Conservation (phyloP, 2,329 filamentous ascomycete species). For the Exophiala alcalophila region DNA sequence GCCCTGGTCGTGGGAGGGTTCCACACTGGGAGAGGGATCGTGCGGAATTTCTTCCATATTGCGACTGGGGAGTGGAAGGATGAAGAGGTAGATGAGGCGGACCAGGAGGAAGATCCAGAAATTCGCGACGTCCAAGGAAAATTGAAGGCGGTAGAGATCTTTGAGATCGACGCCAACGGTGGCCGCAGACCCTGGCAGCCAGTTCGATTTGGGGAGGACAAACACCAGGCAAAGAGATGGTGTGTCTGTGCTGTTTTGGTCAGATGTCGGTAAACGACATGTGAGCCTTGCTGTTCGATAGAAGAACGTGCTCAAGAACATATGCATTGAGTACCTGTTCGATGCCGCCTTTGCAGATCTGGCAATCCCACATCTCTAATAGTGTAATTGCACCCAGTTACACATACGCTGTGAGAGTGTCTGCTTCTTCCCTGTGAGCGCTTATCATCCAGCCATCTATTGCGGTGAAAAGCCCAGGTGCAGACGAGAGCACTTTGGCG, state of each 20-base stretch:
- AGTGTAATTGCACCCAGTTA: no score
- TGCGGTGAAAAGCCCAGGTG: no score
- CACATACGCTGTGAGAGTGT: no score
- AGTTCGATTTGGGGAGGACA: conserved; percentile 43
- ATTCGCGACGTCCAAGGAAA: conserved; percentile 22
- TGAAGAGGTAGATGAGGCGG: conserved; percentile 36
- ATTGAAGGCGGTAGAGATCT: conserved; percentile 23
- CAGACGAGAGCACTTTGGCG: no score
- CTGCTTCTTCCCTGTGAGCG: no score
- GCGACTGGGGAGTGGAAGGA: conserved; percentile 28
- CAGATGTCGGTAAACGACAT: conserved; percentile 8
- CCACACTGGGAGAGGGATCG: conserved; percentile 56
- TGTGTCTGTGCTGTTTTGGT: conserved; percentile 51
- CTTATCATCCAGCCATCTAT: no score
- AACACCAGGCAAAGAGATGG: conserved; percentile 56
- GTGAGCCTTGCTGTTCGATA: no score
- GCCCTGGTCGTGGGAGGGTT: conserved; percentile 58
- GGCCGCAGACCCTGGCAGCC: conserved; percentile 43
- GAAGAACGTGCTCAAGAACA: no score
- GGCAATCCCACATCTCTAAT: no score
- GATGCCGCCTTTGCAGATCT: no score
- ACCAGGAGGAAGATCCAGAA: conserved; percentile 34
- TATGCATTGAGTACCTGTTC: no score
- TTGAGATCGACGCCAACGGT: conserved; percentile 40
- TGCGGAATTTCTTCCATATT: conserved; percentile 56